Conservation (phyloP, 2,329 filamentous ascomycete species). For the Capronia epimyces region DNA sequence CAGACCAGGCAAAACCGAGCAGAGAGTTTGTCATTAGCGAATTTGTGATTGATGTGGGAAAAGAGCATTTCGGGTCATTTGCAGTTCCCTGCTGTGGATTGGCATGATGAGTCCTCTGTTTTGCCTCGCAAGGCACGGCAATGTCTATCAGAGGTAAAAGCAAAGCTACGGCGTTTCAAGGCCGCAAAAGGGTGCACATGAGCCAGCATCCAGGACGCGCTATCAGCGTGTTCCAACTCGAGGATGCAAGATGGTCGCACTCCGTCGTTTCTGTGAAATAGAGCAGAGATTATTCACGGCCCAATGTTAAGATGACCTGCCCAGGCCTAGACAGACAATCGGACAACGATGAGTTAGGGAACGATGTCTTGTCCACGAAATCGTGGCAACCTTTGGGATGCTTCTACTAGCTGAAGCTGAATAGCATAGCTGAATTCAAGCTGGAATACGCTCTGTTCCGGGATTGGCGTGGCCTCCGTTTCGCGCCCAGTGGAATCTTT, state of each 20-base stretch:
- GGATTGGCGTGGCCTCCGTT: no score
- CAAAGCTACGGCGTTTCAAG: constrained; percentile 1
- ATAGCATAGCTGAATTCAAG: no score
- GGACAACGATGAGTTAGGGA: not conserved
- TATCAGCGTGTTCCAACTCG: not conserved
- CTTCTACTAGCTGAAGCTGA: not conserved
- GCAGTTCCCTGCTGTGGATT: not conserved
- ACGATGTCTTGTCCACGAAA: no score
- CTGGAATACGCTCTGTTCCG: no score
- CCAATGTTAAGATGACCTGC: not conserved
- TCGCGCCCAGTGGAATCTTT: no score
- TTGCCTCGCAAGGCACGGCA: not conserved
- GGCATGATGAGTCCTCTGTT: not conserved
- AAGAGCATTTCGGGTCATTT: not conserved
- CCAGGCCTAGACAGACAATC: not conserved
- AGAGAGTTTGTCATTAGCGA: constrained; percentile 28
- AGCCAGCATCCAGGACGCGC: not conserved
- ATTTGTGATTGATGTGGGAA: constrained; percentile 22
- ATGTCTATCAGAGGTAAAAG: not conserved
- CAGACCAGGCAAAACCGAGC: constrained; percentile 29
- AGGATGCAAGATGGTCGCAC: not conserved
- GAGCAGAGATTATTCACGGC: not conserved
- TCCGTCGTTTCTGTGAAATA: not conserved
- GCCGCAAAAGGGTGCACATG: not conserved
- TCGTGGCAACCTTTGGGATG: not conserved